Percentiles rank a stretch among this genome's conserved stretches.
phyloP scores from a whole-genome alignment of 2,329 filamentous ascomycete species.

The Leptographium procerum region DNA sequence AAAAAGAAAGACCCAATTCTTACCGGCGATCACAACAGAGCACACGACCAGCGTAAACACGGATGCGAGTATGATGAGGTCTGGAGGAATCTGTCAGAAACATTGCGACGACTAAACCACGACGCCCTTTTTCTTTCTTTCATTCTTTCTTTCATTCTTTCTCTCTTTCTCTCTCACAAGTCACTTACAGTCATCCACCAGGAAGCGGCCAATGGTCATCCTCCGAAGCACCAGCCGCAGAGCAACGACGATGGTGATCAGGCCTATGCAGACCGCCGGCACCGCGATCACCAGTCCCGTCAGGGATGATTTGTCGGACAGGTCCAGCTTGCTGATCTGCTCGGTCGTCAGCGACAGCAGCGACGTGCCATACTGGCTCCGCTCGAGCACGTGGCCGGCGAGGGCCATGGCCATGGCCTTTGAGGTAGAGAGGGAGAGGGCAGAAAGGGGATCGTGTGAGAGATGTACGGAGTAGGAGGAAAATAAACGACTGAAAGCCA shows the following conservation, averaged over 20 bases:
- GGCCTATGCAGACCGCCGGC: constrained; percentile 12
- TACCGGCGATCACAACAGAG: constrained; percentile 9
- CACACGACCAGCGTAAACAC: constrained; percentile 14
- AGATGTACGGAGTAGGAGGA: not conserved
- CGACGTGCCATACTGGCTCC: not conserved
- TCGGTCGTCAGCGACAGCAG: constrained; percentile 4
- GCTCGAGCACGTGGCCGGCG: not conserved
- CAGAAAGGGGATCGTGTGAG: too few species aligned
- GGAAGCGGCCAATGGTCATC: constrained; percentile 12
- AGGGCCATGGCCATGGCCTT: not conserved
- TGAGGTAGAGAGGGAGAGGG: too few species aligned
- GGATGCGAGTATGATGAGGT: constrained; percentile 14
- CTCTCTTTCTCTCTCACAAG: not conserved
- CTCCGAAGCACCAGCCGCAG: constrained; percentile 13
- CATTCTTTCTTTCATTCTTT: too few species aligned
- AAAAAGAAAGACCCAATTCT: not conserved
- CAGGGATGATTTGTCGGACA: constrained; percentile 12
- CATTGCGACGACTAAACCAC: too few species aligned
- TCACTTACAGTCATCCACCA: constrained; percentile 13
- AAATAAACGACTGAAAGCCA: too few species aligned
- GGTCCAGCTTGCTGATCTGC: constrained; percentile 12
- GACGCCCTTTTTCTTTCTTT: too few species aligned
- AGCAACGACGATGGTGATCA: constrained; percentile 12
- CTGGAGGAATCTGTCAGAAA: not conserved
- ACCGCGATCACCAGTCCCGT: constrained; percentile 8